Conservation (phyloP, 352 stramenopile species). For the Phytophthora syringae region DNA sequence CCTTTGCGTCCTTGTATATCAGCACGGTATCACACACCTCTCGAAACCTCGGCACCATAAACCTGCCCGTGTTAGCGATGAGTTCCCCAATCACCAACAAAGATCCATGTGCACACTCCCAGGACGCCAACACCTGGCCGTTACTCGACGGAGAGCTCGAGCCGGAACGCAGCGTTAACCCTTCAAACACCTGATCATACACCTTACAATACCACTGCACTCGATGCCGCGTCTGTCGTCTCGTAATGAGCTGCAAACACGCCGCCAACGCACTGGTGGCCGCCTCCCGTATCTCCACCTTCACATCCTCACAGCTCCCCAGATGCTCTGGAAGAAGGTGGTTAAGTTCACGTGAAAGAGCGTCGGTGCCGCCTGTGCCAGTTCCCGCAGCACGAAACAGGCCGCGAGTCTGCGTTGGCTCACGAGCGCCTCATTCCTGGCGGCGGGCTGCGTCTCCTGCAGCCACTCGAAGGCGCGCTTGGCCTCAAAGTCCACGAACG, state of each 20-base stretch:
- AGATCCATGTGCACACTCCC: conserved; percentile 93
- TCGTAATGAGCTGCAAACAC: conserved; percentile 89
- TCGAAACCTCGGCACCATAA: conserved; percentile 97
- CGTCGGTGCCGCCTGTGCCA: conserved; percentile 87
- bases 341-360: conserved; percentile 92
- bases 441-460: conserved; percentile 39
- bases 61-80: conserved; percentile 94
- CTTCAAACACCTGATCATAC: conserved; percentile 91
- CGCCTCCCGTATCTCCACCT: conserved; percentile 84
- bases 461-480: conserved; percentile 92
- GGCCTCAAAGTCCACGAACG: conserved; percentile 94
- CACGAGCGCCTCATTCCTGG: conserved; percentile 71
- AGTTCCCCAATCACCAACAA: conserved; percentile 96
- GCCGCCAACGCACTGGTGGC: conserved; percentile 85
- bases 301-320: conserved; percentile 79
- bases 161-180: conserved; percentile 37
- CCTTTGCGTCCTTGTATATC: conserved; percentile 91
- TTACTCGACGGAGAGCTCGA: conserved; percentile 19
- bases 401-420: conserved; percentile 79
- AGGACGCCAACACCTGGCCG: conserved; percentile 45
- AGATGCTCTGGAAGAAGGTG: conserved; percentile 94
- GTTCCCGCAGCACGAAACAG: conserved; percentile 88
- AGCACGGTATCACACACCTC: conserved; percentile 96
- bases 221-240: conserved; percentile 78
- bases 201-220: conserved; percentile 94